A percentile compares a stretch with the other conserved stretches of the same genome.
Conservation (phyloP, 768 basidiomycete species). For the Auriscalpium microsporum region DNA sequence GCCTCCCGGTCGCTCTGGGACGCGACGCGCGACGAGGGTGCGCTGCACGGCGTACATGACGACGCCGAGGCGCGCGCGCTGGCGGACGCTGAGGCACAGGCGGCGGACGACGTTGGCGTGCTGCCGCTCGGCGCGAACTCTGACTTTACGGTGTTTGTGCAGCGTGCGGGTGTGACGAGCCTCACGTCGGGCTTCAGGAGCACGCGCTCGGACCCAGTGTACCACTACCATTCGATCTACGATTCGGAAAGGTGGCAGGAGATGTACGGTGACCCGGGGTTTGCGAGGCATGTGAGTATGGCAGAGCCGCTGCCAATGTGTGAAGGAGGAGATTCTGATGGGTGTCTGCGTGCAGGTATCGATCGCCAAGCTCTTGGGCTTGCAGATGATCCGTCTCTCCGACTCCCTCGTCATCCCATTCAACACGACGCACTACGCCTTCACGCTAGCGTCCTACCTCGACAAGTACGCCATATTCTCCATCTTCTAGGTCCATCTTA, state of each 20-base stretch:
- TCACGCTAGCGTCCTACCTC: constrained; percentile 46
- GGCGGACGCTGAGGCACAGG: constrained; percentile 30
- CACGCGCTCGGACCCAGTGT: constrained; percentile 37
- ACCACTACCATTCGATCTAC: constrained; percentile 58
- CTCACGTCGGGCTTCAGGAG: constrained; percentile 26
- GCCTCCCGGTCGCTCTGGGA: constrained; percentile 69
- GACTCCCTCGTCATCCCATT: constrained; percentile 50
- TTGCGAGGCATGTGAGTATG: constrained; percentile 40
- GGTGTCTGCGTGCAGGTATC: constrained; percentile 31
- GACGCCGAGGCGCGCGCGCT: constrained; percentile 36
- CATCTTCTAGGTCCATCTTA: neutral
- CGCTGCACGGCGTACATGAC: constrained; percentile 35
- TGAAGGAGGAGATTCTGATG: neutral
- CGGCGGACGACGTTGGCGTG: constrained; percentile 33
- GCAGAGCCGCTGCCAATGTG: too few species aligned
- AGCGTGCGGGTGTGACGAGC: constrained; percentile 48
- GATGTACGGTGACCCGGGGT: constrained; percentile 56
- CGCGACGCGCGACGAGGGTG: constrained; percentile 52
- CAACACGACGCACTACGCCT: constrained; percentile 61
- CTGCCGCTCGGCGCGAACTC: constrained; percentile 70
- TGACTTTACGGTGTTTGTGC: constrained; percentile 89
- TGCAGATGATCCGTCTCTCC: constrained; percentile 45
- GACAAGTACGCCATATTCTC: constrained; percentile 31
- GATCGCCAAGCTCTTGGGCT: constrained; percentile 48
- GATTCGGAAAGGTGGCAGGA: constrained; percentile 55